Conservation (phyloP, 495 filamentous ascomycete species). For the Coniosporium apollinis region DNA sequence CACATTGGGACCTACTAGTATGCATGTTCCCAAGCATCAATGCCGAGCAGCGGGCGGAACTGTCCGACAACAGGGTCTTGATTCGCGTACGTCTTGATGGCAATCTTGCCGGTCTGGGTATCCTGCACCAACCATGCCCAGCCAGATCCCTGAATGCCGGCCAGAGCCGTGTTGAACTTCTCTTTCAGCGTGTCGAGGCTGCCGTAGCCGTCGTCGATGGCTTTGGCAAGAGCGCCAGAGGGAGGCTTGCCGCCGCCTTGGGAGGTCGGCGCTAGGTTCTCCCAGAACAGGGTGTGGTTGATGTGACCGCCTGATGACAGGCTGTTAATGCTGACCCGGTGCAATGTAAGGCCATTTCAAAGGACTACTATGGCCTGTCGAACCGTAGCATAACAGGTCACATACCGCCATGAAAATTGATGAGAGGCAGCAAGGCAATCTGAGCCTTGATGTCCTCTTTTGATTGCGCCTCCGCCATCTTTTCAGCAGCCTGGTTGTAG, state of each 20-base stretch:
- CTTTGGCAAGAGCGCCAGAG: slow-evolving; percentile 42
- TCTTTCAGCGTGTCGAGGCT: slow-evolving; percentile 55
- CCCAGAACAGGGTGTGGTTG: slow-evolving; percentile 89
- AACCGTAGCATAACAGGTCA: background rate
- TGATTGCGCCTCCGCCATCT: slow-evolving; percentile 39
- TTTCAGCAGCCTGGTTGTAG: slow-evolving; percentile 46
- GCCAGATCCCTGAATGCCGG: slow-evolving; percentile 82
- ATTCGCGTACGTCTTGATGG: slow-evolving; percentile 69
- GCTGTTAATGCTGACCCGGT: too few relatives aligned
- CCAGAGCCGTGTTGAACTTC: slow-evolving; percentile 61
- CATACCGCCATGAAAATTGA: slow-evolving; percentile 87
- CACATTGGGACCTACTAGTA: slow-evolving; percentile 40
- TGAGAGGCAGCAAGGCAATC: slow-evolving; percentile 64
- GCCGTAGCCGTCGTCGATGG: slow-evolving; percentile 65
- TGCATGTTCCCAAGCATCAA: slow-evolving; percentile 96
- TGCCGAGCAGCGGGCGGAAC: slow-evolving; percentile 70
- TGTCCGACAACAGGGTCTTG: slow-evolving; percentile 88
- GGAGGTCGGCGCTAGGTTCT: slow-evolving; percentile 66
- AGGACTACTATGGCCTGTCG: too few relatives aligned
- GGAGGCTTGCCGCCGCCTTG: slow-evolving; percentile 64
- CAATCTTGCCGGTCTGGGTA: slow-evolving; percentile 52
- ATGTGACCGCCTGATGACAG: slow-evolving; percentile 43
- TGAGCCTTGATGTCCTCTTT: slow-evolving; percentile 46
- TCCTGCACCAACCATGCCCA: slow-evolving; percentile 94
- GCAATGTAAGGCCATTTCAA: too few relatives aligned